Evolutionary conservation across 331 rosid genomes (phyloP), one percentile per base, ranked within the genome.

Genomic region (Phaseolus coccineus): DNA sequence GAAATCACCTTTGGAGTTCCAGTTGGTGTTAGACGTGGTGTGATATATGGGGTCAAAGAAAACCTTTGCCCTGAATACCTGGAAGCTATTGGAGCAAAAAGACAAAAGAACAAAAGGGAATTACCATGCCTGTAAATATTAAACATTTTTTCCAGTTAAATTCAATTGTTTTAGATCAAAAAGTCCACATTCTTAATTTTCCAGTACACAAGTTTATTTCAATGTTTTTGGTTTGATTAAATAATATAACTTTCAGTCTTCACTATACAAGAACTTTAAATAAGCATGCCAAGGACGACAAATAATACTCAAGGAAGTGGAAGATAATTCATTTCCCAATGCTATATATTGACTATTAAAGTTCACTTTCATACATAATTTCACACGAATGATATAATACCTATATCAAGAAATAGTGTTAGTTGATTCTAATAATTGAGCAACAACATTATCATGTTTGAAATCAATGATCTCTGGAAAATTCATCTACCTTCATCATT

Each of bases 1-100:
- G 99, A 95, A 65, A 86, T 85, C 76, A 89, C 71, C 76, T 90
- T 96, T 67, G 99, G 99, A 83, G 99, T 93, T 79, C 88, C 99
- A 19, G 90, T 87, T 7, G 99, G 98, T 10, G 99, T 96, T 76
- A 93, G 90, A 51, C 91, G 91, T 15, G 99, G 97, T 19, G 99
- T 93, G 76, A 96, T 89, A 83, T 93, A 93, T 9, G 98, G 94
- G 50, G 97, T 91, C 77, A 91, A 46, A 39, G 98, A 90, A 87
- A 89, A 91, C 66, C 80, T 85, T 67, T 84, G 91, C 42, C 86
- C 88, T 63, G 78, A 44, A 85, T 85, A 87, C 87, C 82, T 91
- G 78, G 90, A 85, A 24, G 85, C 94, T 96, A 78, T 46, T 58
- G 56, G 74, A 85, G 31, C 79, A 70, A 71, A 63, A 74, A 39